Percentiles rank a stretch among this genome's conserved stretches.
Conservation (phyloP, 768 basidiomycete species). For the Lepiota brunneoincarnata region DNA sequence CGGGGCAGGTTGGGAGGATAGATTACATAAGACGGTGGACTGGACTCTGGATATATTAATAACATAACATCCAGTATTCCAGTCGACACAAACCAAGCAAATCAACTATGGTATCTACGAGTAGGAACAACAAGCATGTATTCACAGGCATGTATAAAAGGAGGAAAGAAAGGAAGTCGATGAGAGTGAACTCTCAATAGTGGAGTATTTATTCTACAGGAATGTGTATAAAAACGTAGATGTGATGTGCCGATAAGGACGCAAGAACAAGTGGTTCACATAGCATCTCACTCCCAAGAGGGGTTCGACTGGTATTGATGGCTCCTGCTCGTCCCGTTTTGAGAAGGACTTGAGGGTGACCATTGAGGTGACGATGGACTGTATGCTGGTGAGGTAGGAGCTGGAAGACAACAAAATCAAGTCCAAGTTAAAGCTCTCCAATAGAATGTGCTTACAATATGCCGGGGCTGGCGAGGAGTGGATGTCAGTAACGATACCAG, state of each 20-base stretch:
- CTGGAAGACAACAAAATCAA: constrained; percentile 31
- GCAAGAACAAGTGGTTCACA: not conserved
- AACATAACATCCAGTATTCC: constrained; percentile 3
- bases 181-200: constrained; percentile 11
- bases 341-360: constrained; percentile 80
- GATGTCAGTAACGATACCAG: not conserved
- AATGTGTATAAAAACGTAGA: constrained; percentile 12
- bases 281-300: constrained; percentile 44
- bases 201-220: constrained; percentile 13
- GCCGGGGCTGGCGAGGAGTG: constrained; percentile 54
- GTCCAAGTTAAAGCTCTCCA: constrained; percentile 11
- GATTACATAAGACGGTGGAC: constrained; percentile 5
- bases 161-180: constrained; percentile 5
- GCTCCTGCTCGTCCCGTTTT: constrained; percentile 41
- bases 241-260: constrained; percentile 5
- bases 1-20: not conserved
- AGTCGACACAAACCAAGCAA: constrained; percentile 6
- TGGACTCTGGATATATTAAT: constrained; percentile 2
- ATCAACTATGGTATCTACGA: constrained; percentile 11
- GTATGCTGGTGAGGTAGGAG: constrained; percentile 84
- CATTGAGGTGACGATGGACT: constrained; percentile 83
- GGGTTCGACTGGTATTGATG: constrained; percentile 48
- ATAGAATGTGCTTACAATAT: constrained; percentile 55
- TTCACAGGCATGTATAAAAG: constrained; percentile 7
- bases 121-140: constrained; percentile 10